Evolutionary conservation across 2,329 filamentous ascomycete species (phyloP), one percentile per base, ranked within the genome.

Genomic region (Diaporthe ampelina): DNA sequence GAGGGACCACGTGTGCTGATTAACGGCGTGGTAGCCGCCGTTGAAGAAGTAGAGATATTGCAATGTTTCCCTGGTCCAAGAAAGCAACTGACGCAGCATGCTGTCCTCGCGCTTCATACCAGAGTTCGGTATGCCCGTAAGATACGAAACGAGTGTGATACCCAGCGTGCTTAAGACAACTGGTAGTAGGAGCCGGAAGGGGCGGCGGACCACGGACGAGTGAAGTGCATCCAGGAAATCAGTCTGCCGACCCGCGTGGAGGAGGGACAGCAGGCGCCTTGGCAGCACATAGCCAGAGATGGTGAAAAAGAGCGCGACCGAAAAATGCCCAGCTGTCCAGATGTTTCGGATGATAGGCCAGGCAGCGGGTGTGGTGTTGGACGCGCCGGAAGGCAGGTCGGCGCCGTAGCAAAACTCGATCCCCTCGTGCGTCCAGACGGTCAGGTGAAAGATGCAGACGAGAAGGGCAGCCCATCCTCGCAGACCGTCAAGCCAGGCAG

Each of bases 251-350:
- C 45, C 72, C 15, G 69, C 72, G 65, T 74, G 72, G n/a, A 74
- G 54, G 35, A 74, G 72, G 32, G 48, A 43, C 45, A 74, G 21
- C 40, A 69, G 56, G 19, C 65, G 65, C 29, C 32, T 57, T 17
- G 72, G 48, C 24, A 74, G 35, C 54, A 74, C 72, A 80, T 0
- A 88, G n/a, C 72, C 72, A 3, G 72, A 74, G 56, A 74, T 70
- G 56, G 50, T 56, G 45, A 74, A 74, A 65, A 70, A 74, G 21
- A 74, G 26, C 26, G 63, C 63, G 32, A 74, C 72, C n/a, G 72
- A 40, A 65, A 70, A 70, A 45, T 74, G 72, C 8, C 72, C 72
- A n/a, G 65, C 72, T 3, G 63, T 45, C 35, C 58, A 74, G 40
- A 74, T 40, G 8, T 32, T 57, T 8, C 72, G 43, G 35, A 70